Percentiles rank a stretch among this genome's conserved stretches.
Conservation (phyloP, 2,329 filamentous ascomycete species). For the Diaporthe sp. region DNA sequence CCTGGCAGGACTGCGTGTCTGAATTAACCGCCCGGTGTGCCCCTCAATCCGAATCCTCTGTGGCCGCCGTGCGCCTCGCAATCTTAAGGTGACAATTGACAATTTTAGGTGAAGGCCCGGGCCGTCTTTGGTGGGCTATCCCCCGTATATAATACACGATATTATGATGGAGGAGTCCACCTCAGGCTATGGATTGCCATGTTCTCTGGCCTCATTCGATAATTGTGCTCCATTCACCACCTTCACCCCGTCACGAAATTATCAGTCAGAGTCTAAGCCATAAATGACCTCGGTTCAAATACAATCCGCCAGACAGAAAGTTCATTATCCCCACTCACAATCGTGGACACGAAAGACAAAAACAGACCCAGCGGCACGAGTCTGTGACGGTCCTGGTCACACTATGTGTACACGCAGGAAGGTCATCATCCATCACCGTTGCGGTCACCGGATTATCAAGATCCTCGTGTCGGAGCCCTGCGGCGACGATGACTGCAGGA, state of each 20-base stretch:
- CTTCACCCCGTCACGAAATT: background rate
- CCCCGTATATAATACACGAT: constrained; percentile 10
- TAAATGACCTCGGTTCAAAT: background rate
- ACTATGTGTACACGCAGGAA: constrained; percentile 47
- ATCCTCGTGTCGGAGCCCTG: constrained; percentile 46
- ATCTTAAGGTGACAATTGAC: constrained; percentile 8
- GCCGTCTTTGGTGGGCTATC: constrained; percentile 23
- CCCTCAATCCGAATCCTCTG: constrained; percentile 22
- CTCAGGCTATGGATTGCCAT: background rate
- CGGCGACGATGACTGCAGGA: constrained; percentile 47
- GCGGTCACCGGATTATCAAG: constrained; percentile 51
- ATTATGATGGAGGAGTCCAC: background rate
- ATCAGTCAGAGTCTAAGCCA: background rate
- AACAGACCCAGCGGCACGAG: background rate
- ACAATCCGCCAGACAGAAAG: background rate
- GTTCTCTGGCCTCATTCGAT: too few species aligned
- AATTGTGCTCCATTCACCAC: background rate
- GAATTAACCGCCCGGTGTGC: constrained; percentile 36
- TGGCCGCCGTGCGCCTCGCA: background rate
- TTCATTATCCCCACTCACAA: background rate
- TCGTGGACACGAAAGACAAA: background rate
- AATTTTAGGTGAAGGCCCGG: constrained; percentile 8
- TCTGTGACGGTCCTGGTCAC: background rate
- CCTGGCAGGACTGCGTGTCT: constrained; percentile 17
- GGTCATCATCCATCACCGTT: constrained; percentile 51